Evolutionary conservation across 176 grass and related monocot genomes (phyloP).

Genomic region (Phyllostachys edulis): DNA sequence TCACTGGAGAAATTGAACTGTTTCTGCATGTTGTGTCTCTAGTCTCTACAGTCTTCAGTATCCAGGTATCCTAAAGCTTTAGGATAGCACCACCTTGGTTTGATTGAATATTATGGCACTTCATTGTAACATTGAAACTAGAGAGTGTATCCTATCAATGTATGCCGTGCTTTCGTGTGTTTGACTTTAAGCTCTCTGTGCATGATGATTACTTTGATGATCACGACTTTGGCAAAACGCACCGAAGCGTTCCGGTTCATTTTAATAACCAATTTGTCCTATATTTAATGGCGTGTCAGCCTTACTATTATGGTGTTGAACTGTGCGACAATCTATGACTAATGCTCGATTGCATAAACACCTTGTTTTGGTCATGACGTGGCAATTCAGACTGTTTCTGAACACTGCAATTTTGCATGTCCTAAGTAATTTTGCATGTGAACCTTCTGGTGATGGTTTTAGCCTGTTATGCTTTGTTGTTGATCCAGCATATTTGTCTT

Average conservation of each 20-base stretch:
- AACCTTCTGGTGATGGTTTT: no score
- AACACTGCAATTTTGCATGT: no score
- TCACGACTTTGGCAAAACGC: no score
- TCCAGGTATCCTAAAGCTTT: not conserved
- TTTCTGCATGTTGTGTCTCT: not conserved
- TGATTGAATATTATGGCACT: not conserved
- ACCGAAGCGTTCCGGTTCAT: no score
- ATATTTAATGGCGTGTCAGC: not conserved
- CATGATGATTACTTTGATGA: conserved; percentile 10
- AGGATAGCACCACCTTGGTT: not conserved
- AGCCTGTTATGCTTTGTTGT: no score
- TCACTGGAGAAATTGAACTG: not conserved
- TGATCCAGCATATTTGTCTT: no score
- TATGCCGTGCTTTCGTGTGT: not conserved
- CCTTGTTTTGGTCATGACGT: not conserved
- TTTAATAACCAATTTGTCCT: no score
- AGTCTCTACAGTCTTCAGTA: not conserved
- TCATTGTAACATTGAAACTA: conserved; percentile 9
- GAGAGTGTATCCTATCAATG: not conserved
- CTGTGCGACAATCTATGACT: not conserved
- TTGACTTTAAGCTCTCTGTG: not conserved
- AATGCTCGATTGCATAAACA: not conserved
- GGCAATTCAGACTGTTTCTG: no score
- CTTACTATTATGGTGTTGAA: not conserved
- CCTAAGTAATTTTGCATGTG: no score